Percentiles rank a stretch among this genome's conserved stretches.
These are phyloP conservation scores for Saccharomyces pastorianus DNA, from an alignment of 1,139 yeast species.

Conservation along the genomic window DNA sequence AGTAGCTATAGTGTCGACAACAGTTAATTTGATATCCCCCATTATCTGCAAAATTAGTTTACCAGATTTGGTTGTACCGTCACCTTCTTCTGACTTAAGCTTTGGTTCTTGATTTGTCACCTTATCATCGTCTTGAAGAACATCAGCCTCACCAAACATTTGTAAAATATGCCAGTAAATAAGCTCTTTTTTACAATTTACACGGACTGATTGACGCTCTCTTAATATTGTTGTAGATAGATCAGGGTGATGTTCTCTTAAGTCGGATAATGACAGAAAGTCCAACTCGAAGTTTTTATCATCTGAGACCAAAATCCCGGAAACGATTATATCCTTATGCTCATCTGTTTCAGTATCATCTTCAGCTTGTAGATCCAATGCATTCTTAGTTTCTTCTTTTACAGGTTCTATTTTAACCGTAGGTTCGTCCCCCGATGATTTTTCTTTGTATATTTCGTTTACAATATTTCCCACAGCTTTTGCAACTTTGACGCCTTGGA, in stretches of 20 bases:
- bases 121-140: slow-evolving; percentile 49
- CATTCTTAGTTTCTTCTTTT: slow-evolving; percentile 5
- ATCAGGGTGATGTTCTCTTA: slow-evolving; percentile 75
- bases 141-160: slow-evolving; percentile 83
- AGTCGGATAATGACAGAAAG: slow-evolving; percentile 72
- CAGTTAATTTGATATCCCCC: slow-evolving; percentile 46
- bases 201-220: slow-evolving; percentile 72
- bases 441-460: slow-evolving; percentile 35
- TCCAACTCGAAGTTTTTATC: slow-evolving; percentile 78
- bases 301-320: slow-evolving; percentile 77
- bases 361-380: slow-evolving; percentile 6
- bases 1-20: slow-evolving; percentile 44
- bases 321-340: slow-evolving; percentile 38
- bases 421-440: not conserved
- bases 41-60: slow-evolving; percentile 39
- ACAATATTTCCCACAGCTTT: slow-evolving; percentile 77
- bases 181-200: slow-evolving; percentile 73
- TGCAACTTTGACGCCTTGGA: slow-evolving; percentile 79
- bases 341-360: slow-evolving; percentile 9
- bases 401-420: slow-evolving; percentile 1
- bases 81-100: slow-evolving; percentile 28
- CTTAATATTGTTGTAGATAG: slow-evolving; percentile 77
- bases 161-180: slow-evolving; percentile 86
- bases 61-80: slow-evolving; percentile 17
- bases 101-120: slow-evolving; percentile 16